phyloP scores from a whole-genome alignment of 345 rosid genomes.

The Salix koriyanagi region DNA sequence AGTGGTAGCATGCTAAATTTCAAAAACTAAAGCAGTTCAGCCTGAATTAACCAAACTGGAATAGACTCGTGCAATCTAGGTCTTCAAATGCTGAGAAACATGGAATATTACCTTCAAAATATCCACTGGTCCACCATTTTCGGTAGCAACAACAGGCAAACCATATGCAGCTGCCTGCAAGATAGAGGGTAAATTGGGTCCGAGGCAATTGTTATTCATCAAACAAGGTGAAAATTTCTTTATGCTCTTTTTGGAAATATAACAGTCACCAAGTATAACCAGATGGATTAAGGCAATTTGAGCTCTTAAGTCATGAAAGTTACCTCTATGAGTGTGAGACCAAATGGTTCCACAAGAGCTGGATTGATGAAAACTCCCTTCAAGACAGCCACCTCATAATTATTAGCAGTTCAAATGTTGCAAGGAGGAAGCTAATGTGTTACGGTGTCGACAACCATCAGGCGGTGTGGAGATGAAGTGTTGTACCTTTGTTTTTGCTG shows the following conservation, averaged over 20 bases:
- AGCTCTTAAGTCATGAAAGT: not conserved
- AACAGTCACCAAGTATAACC: not conserved
- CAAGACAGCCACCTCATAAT: constrained; percentile 25
- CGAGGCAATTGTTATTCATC: not conserved
- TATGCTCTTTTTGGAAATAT: not conserved
- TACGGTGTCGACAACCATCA: not conserved
- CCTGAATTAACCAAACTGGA: not conserved
- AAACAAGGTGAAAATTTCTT: not conserved
- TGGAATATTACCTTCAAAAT: constrained; percentile 47
- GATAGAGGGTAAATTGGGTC: not conserved
- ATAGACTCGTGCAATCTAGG: not conserved
- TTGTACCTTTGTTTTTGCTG: constrained; percentile 65
- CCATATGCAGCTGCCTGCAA: constrained; percentile 70
- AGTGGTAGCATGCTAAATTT: not conserved
- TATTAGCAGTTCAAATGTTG: constrained; percentile 23
- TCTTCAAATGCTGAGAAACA: not conserved
- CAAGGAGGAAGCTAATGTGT: constrained; percentile 5
- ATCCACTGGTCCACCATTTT: constrained; percentile 70
- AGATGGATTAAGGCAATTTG: not conserved
- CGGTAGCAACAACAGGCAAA: constrained; percentile 63
- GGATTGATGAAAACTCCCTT: constrained; percentile 76
- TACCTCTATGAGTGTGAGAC: constrained; percentile 70
- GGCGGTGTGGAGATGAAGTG: not conserved
- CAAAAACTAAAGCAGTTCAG: not conserved
- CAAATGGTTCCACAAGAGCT: constrained; percentile 71